These are phyloP conservation scores for Protostelium mycophagum DNA, from an alignment of 78 protist genomes.

Conservation along the genomic window DNA sequence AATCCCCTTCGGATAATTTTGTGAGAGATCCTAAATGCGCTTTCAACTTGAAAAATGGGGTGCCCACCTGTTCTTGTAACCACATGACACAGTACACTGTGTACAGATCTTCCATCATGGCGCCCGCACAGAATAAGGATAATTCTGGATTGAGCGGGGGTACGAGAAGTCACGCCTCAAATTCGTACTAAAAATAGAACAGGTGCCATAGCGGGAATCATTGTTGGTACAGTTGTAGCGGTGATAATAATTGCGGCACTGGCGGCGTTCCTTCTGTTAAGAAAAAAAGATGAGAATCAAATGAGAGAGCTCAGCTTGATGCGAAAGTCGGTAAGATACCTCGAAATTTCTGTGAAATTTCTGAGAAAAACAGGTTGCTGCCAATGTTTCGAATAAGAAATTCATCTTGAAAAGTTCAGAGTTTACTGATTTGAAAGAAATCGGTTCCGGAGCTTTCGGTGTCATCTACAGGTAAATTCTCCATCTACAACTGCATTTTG, in stretches of 20 bases:
- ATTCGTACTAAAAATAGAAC: too few species aligned
- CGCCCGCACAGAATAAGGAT: background rate
- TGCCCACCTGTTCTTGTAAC: background rate
- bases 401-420: background rate
- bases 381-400: background rate
- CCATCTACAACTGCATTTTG: background rate
- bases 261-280: too few species aligned
- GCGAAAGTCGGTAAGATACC: background rate
- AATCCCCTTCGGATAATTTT: background rate
- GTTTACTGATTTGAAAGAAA: background rate
- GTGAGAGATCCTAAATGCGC: background rate
- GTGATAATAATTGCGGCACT: background rate
- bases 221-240: background rate
- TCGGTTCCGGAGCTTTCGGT: background rate
- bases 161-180: background rate
- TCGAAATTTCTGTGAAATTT: too few species aligned
- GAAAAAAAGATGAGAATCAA: background rate
- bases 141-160: background rate
- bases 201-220: background rate
- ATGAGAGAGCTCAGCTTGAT: background rate
- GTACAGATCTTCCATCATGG: too few species aligned
- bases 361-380: too few species aligned
- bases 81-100: background rate
- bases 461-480: background rate
- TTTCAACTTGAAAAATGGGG: background rate